Conservation (phyloP, 805 yeast genomes). For the Zygoascus ofunaensis region DNA sequence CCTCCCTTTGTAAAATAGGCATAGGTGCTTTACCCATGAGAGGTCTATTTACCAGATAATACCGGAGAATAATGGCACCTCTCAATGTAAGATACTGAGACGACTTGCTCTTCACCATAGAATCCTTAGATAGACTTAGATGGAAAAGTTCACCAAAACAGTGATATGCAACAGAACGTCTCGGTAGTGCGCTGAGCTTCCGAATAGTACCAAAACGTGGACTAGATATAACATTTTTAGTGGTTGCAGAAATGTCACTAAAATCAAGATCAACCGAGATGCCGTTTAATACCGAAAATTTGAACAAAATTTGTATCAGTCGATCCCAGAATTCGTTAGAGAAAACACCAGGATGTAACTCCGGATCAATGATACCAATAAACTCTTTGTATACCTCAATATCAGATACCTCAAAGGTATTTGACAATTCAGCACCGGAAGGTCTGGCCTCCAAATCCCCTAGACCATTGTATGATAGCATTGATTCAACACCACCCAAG, state of each 20-base stretch:
- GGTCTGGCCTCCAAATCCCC: constrained; percentile 32
- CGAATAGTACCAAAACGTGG: constrained; percentile 57
- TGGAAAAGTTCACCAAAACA: constrained; percentile 49
- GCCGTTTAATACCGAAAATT: constrained; percentile 46
- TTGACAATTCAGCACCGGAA: background rate
- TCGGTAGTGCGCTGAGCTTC: constrained; percentile 35
- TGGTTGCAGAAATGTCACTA: constrained; percentile 22
- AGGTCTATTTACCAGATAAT: constrained; percentile 54
- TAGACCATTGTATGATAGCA: constrained; percentile 10
- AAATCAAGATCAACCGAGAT: constrained; percentile 20
- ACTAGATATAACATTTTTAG: constrained; percentile 38
- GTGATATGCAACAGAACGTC: constrained; percentile 40
- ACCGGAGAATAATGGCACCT: constrained; percentile 49
- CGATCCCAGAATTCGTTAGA: constrained; percentile 31
- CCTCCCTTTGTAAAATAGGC: constrained; percentile 55
- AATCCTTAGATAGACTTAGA: constrained; percentile 27
- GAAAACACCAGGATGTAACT: background rate
- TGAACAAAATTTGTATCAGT: constrained; percentile 44
- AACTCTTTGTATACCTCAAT: constrained; percentile 36
- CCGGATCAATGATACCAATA: constrained; percentile 14
- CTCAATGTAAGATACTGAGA: constrained; percentile 49
- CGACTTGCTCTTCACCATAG: constrained; percentile 19
- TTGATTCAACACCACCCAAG: constrained; percentile 23
- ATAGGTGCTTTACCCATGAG: constrained; percentile 56
- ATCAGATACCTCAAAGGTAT: constrained; percentile 37